Base-by-base conservation (phyloP, 208 protist genomes). In the Trichomonas tenax region DNA sequence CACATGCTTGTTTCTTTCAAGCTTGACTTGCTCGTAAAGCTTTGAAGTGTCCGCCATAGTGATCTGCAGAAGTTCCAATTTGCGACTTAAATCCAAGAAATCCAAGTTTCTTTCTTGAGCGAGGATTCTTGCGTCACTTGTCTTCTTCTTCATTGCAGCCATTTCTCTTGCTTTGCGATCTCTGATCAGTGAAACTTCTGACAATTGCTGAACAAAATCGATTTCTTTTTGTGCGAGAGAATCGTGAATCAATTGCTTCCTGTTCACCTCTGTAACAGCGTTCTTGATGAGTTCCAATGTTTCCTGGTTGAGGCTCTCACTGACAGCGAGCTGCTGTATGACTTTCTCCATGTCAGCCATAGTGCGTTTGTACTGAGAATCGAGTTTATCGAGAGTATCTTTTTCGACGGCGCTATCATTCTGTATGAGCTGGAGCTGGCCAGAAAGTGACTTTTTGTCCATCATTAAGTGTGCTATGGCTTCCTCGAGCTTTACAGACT, bases 171-270 rank as follows among this genome's bases (percentile, higher is more conserved):
- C 86, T 15, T 93, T 93, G 17, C 86, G 6, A 51, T 93, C 86
- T 21, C 86, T 41, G 36, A 93, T 93, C 11, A 93, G 15, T 17
- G 86, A 93, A 2, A 51, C 44, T 51, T 93, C 86, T 38, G 86
- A 48, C n/a, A 93, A 15, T 51, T 93, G n/a, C 15, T 48, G 17
- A n/a, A 48, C 17, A 17, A 93, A 51, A 17, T 93, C 86, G 15
- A 48, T 41, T 93, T 93, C 86, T 38, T 93, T 93, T 38, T 93
- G 41, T n/a, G 86, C 2, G 14, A 93, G 44, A 6, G 41, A 26
- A 93, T 93, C 86, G 36, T 93, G 86, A 21, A 93, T 51, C n/a
- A 17, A n/a, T 51, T 93, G 86, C 46, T 93, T 93, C 38, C 86
- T 0, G n/a, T 93, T 51, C 8, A 34, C 44, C 26, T 93, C 86